Evolutionary conservation across 2,329 filamentous ascomycete species (phyloP).

Genomic region (Phyllachora maydis): DNA sequence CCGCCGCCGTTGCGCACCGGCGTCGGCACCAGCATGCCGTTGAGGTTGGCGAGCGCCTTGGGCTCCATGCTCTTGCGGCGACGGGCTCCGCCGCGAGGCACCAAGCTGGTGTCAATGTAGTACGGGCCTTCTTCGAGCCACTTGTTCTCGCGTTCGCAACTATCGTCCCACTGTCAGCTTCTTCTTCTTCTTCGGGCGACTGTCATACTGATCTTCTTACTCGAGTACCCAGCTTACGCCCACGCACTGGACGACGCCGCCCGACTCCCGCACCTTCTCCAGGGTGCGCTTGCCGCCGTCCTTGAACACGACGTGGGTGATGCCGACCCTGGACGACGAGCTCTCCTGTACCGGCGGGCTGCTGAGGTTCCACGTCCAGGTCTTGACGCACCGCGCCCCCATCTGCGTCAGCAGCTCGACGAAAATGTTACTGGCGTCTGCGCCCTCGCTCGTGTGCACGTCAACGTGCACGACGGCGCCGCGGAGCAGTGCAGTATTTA

Average conservation of each 20-base stretch:
- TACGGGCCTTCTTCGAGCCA: slow-evolving; percentile 60
- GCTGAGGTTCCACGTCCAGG: slow-evolving; percentile 51
- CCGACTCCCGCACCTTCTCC: slow-evolving; percentile 55
- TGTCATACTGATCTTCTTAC: slow-evolving; percentile 44
- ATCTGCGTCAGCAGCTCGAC: slow-evolving; percentile 60
- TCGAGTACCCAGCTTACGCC: slow-evolving; percentile 79
- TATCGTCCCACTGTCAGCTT: slow-evolving; percentile 16
- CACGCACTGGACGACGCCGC: slow-evolving; percentile 64
- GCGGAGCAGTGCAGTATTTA: slow-evolving; percentile 32
- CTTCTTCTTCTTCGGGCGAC: neutral
- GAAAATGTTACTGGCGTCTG: slow-evolving; percentile 64
- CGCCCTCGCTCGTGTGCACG: slow-evolving; percentile 63
- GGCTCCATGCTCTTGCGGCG: slow-evolving; percentile 71
- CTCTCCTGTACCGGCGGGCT: slow-evolving; percentile 13
- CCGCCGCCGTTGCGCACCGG: slow-evolving; percentile 15
- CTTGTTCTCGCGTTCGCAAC: slow-evolving; percentile 54
- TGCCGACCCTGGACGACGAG: slow-evolving; percentile 35
- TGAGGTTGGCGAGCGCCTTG: slow-evolving; percentile 44
- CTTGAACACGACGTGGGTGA: slow-evolving; percentile 82
- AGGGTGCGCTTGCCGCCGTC: slow-evolving; percentile 65
- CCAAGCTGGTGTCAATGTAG: slow-evolving; percentile 41
- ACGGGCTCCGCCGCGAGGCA: slow-evolving; percentile 50
- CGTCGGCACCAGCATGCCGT: slow-evolving; percentile 35
- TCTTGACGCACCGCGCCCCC: slow-evolving; percentile 60
- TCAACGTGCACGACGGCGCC: slow-evolving; percentile 69